Evolutionary conservation across 352 stramenopile species (phyloP).

Genomic region (Phytopythium sindhum): DNA sequence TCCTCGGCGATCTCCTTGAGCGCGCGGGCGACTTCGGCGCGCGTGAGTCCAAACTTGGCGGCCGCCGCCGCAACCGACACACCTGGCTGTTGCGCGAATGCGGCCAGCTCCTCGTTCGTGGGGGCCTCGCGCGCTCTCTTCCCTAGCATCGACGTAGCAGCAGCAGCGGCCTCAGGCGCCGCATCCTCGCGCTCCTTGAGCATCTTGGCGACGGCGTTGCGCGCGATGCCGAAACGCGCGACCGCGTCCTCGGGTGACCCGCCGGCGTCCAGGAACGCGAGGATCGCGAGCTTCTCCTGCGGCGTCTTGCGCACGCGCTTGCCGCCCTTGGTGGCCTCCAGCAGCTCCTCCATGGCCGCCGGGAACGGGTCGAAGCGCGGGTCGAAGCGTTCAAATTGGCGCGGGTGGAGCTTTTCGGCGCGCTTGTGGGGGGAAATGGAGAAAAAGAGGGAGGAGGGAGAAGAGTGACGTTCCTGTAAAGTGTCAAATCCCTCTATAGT

Average conservation of each 20-base stretch:
- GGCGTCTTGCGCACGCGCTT: slow-evolving; percentile 20
- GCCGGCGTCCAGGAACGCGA: slow-evolving; percentile 9
- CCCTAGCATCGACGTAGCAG: background rate
- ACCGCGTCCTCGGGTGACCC: slow-evolving; percentile 7
- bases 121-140: slow-evolving; percentile 5
- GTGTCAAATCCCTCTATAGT: slow-evolving; percentile 2
- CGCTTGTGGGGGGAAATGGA: background rate
- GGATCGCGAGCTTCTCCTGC: slow-evolving; percentile 13
- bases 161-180: background rate
- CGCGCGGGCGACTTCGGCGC: slow-evolving; percentile 15
- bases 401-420: slow-evolving; percentile 2
- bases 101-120: background rate
- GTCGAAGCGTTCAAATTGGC: background rate
- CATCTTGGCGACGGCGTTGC: slow-evolving; percentile 5
- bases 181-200: slow-evolving; percentile 5
- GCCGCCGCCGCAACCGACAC: slow-evolving; percentile 12
- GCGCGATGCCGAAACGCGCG: slow-evolving; percentile 10
- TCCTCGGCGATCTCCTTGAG: background rate
- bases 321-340: slow-evolving; percentile 13
- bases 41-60: slow-evolving; percentile 24
- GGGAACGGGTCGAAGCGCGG: background rate
- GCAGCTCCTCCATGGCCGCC: slow-evolving; percentile 14
- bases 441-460: slow-evolving; percentile 13
- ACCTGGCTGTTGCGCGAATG: slow-evolving; percentile 7
- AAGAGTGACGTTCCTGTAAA: slow-evolving; percentile 45